These are phyloP conservation scores for Fragaria nilgerrensis DNA, from an alignment of 306 rosid genomes.

Conservation along the genomic window DNA sequence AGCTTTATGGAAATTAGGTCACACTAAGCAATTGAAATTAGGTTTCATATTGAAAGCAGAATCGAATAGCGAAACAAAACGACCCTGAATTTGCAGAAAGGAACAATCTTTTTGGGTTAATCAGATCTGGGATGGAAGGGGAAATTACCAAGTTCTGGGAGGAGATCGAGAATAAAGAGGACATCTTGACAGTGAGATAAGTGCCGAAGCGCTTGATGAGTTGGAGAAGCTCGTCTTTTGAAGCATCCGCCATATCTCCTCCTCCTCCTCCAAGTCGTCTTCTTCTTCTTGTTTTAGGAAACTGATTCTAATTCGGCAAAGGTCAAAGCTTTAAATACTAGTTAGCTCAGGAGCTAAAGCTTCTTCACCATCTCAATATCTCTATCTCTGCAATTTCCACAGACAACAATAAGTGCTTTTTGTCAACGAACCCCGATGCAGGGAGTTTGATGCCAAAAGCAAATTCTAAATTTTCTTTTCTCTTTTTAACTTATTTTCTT, in stretches of 20 bases:
- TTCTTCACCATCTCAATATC: not conserved
- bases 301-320: not conserved
- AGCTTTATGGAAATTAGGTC: no score
- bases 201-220: slow-evolving; percentile 74
- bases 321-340: not conserved
- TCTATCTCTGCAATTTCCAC: not conserved
- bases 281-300: not conserved
- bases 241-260: slow-evolving; percentile 49
- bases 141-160: slow-evolving; percentile 50
- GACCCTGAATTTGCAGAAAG: not conserved
- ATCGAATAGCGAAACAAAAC: not conserved
- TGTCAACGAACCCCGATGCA: not conserved
- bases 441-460: not conserved
- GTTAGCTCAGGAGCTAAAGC: not conserved
- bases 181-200: slow-evolving; percentile 65
- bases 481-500: no score
- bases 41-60: not conserved
- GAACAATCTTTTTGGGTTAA: not conserved
- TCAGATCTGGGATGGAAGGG: slow-evolving; percentile 18
- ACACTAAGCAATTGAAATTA: not conserved
- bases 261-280: slow-evolving; percentile 22
- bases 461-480: no score
- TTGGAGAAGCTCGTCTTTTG: slow-evolving; percentile 66
- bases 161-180: slow-evolving; percentile 59
- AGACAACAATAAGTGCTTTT: no score